Conservation (phyloP, 129 eudicot species). For the Tagetes erecta region DNA sequence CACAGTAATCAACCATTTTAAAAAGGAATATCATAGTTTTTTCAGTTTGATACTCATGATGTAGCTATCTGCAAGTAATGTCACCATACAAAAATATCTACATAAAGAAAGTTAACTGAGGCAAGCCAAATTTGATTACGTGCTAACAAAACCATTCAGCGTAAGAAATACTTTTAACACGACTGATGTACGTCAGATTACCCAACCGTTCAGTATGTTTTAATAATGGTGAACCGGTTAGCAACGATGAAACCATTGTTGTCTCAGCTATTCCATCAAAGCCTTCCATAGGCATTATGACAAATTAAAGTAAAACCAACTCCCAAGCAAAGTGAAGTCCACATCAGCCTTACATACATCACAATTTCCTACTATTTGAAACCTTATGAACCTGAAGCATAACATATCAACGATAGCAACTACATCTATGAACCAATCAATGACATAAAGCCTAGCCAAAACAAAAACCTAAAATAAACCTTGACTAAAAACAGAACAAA, state of each 20-base stretch:
- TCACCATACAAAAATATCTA: slow-evolving; percentile 9
- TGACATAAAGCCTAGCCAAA: slow-evolving; percentile 15
- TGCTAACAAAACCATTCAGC: slow-evolving; percentile 5
- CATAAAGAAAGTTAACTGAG: background rate
- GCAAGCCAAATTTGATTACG: slow-evolving; percentile 3
- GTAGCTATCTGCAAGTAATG: background rate
- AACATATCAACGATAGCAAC: background rate
- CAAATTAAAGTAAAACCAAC: background rate
- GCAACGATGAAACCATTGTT: too few relatives aligned
- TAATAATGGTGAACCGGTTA: too few relatives aligned
- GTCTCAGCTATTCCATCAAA: too few relatives aligned
- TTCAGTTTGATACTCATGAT: slow-evolving; percentile 7
- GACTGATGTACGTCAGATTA: background rate
- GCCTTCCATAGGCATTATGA: too few relatives aligned
- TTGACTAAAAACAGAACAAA: background rate
- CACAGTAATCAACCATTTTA: slow-evolving; percentile 9
- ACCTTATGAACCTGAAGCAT: background rate
- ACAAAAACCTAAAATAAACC: background rate
- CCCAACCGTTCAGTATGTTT: too few relatives aligned
- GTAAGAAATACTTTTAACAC: background rate
- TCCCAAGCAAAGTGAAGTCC: too few relatives aligned
- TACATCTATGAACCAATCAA: background rate
- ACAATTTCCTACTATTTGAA: background rate
- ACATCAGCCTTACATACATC: too few relatives aligned
- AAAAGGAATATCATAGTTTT: slow-evolving; percentile 20